These are phyloP conservation scores for Solanum dulcamara DNA, from an alignment of 257 asterid species.

Conservation along the genomic window DNA sequence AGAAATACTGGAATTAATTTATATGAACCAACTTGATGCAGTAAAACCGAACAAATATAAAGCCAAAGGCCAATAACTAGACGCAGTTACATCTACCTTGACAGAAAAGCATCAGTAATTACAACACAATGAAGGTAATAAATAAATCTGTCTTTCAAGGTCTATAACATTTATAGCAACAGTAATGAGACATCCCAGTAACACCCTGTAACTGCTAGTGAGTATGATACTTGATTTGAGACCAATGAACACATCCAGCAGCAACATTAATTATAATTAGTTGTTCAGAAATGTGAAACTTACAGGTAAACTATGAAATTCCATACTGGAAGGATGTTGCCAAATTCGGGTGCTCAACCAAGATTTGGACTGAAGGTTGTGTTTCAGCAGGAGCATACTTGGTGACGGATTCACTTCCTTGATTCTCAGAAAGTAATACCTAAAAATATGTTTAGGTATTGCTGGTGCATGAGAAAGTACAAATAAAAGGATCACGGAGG, in stretches of 20 bases:
- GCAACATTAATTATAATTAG: not conserved
- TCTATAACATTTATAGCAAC: too few species aligned
- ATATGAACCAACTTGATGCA: not conserved
- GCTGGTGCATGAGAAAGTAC: not conserved
- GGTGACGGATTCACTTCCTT: not conserved
- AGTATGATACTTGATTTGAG: not conserved
- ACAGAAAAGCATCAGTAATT: too few species aligned
- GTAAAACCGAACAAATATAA: not conserved
- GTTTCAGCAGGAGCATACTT: conserved; percentile 5
- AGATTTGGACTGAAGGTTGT: not conserved
- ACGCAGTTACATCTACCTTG: not conserved
- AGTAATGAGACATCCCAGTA: too few species aligned
- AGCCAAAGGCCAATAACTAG: too few species aligned
- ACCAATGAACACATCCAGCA: not conserved
- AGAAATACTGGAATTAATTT: not conserved
- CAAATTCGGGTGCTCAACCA: not conserved
- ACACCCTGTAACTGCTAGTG: too few species aligned
- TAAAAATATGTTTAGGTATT: not conserved
- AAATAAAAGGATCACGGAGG: not conserved
- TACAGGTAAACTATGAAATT: not conserved
- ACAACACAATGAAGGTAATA: too few species aligned
- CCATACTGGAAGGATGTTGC: not conserved
- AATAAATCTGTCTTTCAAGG: too few species aligned
- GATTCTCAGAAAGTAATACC: conserved; percentile 2
- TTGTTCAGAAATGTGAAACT: not conserved